phyloP scores from a whole-genome alignment of 176 grass and related monocot species.

The Carex scoparia region DNA sequence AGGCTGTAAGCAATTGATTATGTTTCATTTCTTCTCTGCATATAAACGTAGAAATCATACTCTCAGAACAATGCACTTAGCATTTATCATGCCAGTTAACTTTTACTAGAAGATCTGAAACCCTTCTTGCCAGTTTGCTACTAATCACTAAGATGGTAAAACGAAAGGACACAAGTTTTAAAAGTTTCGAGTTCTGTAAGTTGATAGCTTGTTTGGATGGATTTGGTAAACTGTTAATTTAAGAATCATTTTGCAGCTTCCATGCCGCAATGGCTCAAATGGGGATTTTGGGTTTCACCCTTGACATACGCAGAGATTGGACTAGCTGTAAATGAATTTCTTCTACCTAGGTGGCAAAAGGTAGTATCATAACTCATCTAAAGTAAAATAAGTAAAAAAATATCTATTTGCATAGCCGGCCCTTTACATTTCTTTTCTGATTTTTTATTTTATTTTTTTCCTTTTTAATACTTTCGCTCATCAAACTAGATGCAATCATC shows the following conservation, averaged over 20 bases:
- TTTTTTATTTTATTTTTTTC: neutral
- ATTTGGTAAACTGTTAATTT: too few species aligned
- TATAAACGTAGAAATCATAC: neutral
- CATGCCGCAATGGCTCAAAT: conserved; percentile 77
- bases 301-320: conserved; percentile 68
- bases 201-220: neutral
- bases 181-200: too few species aligned
- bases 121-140: too few species aligned
- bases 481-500: conserved; percentile 26
- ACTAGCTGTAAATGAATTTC: conserved; percentile 78
- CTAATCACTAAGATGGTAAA: too few species aligned
- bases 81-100: neutral
- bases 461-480: neutral
- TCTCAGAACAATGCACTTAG: too few species aligned
- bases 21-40: conserved; percentile 8
- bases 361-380: conserved; percentile 28
- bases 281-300: conserved; percentile 89
- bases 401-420: neutral
- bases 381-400: neutral
- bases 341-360: conserved; percentile 71
- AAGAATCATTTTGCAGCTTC: conserved; percentile 32
- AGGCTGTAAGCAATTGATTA: conserved; percentile 28
- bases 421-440: neutral
- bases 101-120: too few species aligned
- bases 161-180: too few species aligned